phyloP scores from a whole-genome alignment of 495 filamentous ascomycete species.

The Hypoxylon crocopeplum region DNA sequence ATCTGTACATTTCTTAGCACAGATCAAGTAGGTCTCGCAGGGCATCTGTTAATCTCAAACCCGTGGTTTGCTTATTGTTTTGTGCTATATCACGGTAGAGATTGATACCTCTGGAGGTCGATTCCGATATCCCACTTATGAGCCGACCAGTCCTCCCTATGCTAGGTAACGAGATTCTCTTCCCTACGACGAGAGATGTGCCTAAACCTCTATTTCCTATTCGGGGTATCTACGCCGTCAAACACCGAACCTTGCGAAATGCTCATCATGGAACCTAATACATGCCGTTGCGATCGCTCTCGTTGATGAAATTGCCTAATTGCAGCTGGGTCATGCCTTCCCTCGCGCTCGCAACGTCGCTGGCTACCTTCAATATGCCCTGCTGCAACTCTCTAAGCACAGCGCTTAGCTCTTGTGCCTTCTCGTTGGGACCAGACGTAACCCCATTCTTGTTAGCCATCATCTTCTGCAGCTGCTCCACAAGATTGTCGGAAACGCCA shows the following conservation, averaged over 20 bases:
- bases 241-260: slow-evolving; percentile 3
- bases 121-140: too few relatives aligned
- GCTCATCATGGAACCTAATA: slow-evolving; percentile 21
- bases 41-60: too few relatives aligned
- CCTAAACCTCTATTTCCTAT: too few relatives aligned
- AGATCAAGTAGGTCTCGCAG: too few relatives aligned
- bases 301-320: slow-evolving; percentile 59
- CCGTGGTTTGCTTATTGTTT: too few relatives aligned
- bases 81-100: too few relatives aligned
- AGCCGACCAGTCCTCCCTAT: too few relatives aligned
- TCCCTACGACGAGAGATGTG: too few relatives aligned
- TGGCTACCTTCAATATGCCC: slow-evolving; percentile 77
- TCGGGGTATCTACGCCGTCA: slow-evolving; percentile 15
- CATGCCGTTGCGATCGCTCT: slow-evolving; percentile 36
- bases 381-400: slow-evolving; percentile 80
- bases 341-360: slow-evolving; percentile 69
- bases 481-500: slow-evolving; percentile 72
- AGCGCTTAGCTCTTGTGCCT: slow-evolving; percentile 61
- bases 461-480: slow-evolving; percentile 73
- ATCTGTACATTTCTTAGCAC: too few relatives aligned
- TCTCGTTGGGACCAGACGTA: slow-evolving; percentile 48
- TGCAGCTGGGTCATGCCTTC: slow-evolving; percentile 75
- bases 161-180: too few relatives aligned
- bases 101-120: too few relatives aligned
- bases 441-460: slow-evolving; percentile 60